Conservation (phyloP, 2,329 filamentous ascomycete species). For the Colletotrichum lini region DNA sequence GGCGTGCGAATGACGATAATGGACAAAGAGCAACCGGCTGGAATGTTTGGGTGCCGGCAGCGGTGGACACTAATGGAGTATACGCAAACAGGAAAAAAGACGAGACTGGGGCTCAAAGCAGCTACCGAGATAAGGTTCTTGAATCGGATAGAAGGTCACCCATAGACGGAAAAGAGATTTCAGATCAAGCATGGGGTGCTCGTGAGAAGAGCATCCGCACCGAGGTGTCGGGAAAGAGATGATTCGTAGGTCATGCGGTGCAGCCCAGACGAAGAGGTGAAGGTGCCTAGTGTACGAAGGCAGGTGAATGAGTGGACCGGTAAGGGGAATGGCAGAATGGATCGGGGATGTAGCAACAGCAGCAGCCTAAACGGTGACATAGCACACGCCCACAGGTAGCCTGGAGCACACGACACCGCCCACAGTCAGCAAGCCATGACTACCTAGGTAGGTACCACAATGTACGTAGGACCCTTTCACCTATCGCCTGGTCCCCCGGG, state of each 20-base stretch:
- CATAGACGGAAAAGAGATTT: background rate
- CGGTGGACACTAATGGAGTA: constrained; percentile 25
- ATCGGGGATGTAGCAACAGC: constrained; percentile 27
- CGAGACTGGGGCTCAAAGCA: background rate
- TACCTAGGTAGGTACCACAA: too few species aligned
- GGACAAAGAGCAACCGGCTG: constrained; percentile 34
- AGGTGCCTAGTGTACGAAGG: constrained; percentile 19
- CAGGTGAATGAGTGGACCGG: constrained; percentile 31
- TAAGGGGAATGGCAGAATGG: constrained; percentile 9
- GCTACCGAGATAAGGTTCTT: background rate
- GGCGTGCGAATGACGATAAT: constrained; percentile 33
- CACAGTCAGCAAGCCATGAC: constrained; percentile 8
- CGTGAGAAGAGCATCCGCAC: constrained; percentile 41
- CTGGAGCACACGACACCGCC: constrained; percentile 33
- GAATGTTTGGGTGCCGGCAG: constrained; percentile 39
- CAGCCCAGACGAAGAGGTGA: constrained; percentile 25
- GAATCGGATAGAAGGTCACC: constrained; percentile 3
- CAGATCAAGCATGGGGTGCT: constrained; percentile 32
- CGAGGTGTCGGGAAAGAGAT: constrained; percentile 31
- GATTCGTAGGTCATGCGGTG: constrained; percentile 40
- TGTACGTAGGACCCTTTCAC: background rate
- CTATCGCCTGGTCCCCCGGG: background rate
- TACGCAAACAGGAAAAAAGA: constrained; percentile 38
- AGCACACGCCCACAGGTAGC: background rate
- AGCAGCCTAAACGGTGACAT: constrained; percentile 32